These are phyloP conservation scores for Aspergillus sojae DNA, from an alignment of 2,329 filamentous ascomycete species.

Conservation along the genomic window DNA sequence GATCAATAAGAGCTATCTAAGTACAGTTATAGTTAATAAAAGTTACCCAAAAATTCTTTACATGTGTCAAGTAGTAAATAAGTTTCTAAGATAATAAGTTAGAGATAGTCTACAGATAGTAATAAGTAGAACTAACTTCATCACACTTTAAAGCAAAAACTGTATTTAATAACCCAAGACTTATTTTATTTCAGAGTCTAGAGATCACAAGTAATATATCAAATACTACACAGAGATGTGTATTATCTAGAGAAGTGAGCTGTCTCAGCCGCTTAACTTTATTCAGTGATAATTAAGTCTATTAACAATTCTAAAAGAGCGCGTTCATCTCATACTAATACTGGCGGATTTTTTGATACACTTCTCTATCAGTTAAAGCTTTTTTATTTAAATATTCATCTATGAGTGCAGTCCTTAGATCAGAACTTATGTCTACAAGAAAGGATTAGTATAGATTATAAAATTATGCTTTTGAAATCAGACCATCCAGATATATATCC, in stretches of 20 bases:
- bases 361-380: conserved; percentile 23
- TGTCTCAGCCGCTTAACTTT: conserved; percentile 19
- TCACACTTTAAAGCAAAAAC: conserved; percentile 33
- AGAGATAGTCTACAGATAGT: conserved; percentile 2
- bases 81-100: conserved; percentile 28
- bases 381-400: conserved; percentile 27
- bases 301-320: conserved; percentile 20
- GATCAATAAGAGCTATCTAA: conserved; percentile 32
- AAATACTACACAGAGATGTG: conserved; percentile 31
- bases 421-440: conserved; percentile 20
- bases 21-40: conserved; percentile 31
- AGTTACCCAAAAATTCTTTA: conserved; percentile 35
- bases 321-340: conserved; percentile 25
- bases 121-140: conserved; percentile 31
- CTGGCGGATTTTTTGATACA: conserved; percentile 27
- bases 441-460: conserved; percentile 7
- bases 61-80: conserved; percentile 34
- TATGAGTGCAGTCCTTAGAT: conserved; percentile 15
- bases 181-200: conserved; percentile 34
- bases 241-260: conserved; percentile 16
- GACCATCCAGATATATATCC: conserved; percentile 33
- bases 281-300: conserved; percentile 19
- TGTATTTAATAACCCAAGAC: conserved; percentile 30
- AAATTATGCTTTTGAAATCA: conserved; percentile 1
- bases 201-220: conserved; percentile 35